Evolutionary conservation across 352 stramenopile genomes (phyloP), one percentile per base, ranked within the genome.

Genomic region (Globisporangium yorkense): DNA sequence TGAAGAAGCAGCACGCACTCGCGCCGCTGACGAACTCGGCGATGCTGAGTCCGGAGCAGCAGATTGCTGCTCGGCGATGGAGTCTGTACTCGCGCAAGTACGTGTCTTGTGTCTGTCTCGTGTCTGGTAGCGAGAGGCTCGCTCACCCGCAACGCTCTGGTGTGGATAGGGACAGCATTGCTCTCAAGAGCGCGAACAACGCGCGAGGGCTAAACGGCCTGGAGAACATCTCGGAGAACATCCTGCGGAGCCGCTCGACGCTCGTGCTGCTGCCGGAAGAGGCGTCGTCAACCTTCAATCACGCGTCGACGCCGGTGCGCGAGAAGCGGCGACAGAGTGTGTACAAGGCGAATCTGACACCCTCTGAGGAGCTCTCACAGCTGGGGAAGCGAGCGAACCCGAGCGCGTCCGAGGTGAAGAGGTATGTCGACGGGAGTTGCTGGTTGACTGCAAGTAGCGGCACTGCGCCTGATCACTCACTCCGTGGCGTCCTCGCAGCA

Each of bases 191-290:
- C 35, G 70, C 57, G 7, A 72, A 60, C 56, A 80, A 78, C 39
- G 56, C 52, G 15, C 59, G 72, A 31, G 67, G 68, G 2, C 59
- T 77, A 5, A 80, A 80, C 67, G 80, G 78, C 16, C 78, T 88
- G 60, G 80, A 91, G 53, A 91, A 91, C 57, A 77, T 91, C 15
- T 73, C 77, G 16, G 80, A 88, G 66, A 91, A 91, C 51, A 91
- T 91, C 45, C 57, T 88, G 37, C 69, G 72, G 33, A 79, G 74
- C 51, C 71, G 70, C 37, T 74, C 65, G 46, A 52, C 62, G 53
- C 18, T 65, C 40, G 57, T 54, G 33, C 56, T 76, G 63, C 66
- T 63, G 51, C 50, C 68, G 55, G 74, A 87, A 20, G 65, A 77
- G 40, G 41, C 37, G 53, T 21, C 50, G 3, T 40, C 53, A 0